Evolutionary conservation across 768 basidiomycete species (phyloP).

Genomic region (Tylopilus cervinicoccineus): DNA sequence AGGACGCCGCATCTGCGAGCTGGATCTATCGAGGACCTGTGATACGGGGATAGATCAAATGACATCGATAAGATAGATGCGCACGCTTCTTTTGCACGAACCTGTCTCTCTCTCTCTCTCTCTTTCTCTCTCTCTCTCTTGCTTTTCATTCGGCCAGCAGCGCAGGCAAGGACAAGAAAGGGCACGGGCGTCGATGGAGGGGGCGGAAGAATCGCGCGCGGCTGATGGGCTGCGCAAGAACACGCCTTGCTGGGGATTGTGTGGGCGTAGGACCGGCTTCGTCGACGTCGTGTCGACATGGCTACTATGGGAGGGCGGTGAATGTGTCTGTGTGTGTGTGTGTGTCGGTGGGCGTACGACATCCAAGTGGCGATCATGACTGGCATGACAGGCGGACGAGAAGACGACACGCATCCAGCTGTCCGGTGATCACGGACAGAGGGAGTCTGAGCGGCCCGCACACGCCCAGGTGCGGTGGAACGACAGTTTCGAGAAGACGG

Average conservation of each 20-base stretch:
- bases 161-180: conserved; percentile 6
- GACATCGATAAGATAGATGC: conserved; percentile 21
- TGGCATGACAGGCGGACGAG: background rate
- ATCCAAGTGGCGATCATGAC: conserved; percentile 25
- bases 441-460: conserved; percentile 16
- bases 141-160: background rate
- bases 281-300: conserved; percentile 16
- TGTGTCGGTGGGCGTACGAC: background rate
- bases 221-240: conserved; percentile 1
- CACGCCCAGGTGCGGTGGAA: conserved; percentile 14
- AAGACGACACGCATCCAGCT: background rate
- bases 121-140: background rate
- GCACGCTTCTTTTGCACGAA: conserved; percentile 6
- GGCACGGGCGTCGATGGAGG: conserved; percentile 2
- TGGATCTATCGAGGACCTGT: conserved; percentile 13
- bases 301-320: conserved; percentile 15
- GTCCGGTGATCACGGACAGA: conserved; percentile 17
- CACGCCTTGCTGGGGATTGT: conserved; percentile 2
- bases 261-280: conserved; percentile 9
- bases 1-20: background rate
- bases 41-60: conserved; percentile 16
- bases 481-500: conserved; percentile 13
- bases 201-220: background rate
- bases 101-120: background rate
- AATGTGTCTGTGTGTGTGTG: no score